phyloP scores from a whole-genome alignment of 352 stramenopile species.

The Pythium guiyangense region DNA sequence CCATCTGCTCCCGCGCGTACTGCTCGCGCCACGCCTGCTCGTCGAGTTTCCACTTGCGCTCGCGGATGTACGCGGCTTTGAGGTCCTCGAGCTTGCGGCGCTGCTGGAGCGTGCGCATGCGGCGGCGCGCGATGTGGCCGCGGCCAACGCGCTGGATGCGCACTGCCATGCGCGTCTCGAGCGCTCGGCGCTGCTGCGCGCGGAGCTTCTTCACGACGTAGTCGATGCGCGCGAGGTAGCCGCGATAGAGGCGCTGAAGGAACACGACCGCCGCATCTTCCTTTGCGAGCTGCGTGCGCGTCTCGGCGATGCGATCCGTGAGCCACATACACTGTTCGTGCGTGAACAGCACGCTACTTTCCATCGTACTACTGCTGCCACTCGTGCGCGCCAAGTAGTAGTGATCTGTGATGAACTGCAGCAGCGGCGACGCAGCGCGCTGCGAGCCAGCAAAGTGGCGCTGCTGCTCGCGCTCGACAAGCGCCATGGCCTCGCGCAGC shows the following conservation, averaged over 20 bases:
- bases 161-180: slow-evolving; percentile 27
- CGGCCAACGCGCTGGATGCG: slow-evolving; percentile 31
- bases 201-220: slow-evolving; percentile 38
- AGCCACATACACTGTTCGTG: slow-evolving; percentile 41
- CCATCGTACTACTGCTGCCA: neutral
- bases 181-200: slow-evolving; percentile 20
- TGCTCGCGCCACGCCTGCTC: slow-evolving; percentile 33
- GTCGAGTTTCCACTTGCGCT: slow-evolving; percentile 54
- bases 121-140: slow-evolving; percentile 31
- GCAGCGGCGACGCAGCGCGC: slow-evolving; percentile 32
- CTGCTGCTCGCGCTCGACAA: slow-evolving; percentile 43
- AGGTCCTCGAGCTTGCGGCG: slow-evolving; percentile 35
- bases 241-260: slow-evolving; percentile 52
- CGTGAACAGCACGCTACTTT: slow-evolving; percentile 16
- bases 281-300: slow-evolving; percentile 21
- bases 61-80: slow-evolving; percentile 53
- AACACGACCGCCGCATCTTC: slow-evolving; percentile 44
- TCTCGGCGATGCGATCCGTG: slow-evolving; percentile 26
- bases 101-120: slow-evolving; percentile 21
- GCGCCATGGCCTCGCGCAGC: slow-evolving; percentile 32
- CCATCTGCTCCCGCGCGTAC: slow-evolving; percentile 42
- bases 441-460: slow-evolving; percentile 28
- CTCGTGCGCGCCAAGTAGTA: slow-evolving; percentile 20
- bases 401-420: slow-evolving; percentile 42
- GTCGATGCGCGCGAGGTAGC: slow-evolving; percentile 32